Evolutionary conservation across 2,329 filamentous ascomycete genomes (phyloP), one percentile per base, ranked within the genome.

Genomic region (Aspergillus sp.): DNA sequence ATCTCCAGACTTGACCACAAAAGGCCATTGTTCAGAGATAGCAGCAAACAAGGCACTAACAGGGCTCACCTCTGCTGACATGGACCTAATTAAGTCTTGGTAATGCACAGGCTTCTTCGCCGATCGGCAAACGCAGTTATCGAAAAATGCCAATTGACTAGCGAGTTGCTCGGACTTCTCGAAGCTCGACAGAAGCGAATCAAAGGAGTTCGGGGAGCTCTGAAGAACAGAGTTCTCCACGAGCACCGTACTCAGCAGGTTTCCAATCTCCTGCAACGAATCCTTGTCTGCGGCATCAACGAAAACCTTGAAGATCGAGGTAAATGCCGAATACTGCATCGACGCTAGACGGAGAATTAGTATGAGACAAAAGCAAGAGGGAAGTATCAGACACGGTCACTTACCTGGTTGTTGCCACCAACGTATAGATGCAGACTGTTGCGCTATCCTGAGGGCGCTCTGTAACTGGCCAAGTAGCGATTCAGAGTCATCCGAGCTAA

Each of bases 51-150:
- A 60, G 15, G 89, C 76, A 55, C 86, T 89, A 9, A 81, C 64
- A 25, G 71, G 60, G 42, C 56, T 57, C 19, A 41, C 55, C n/a
- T 67, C 66, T 25, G 62, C 57, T 15, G 64, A 55, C 2, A 71
- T 56, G 39, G 73, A 65, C 46, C 70, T 64, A 50, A 68, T 55
- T 2, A 79, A 55, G 37, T 81, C 76, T 51, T 93, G 86, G 23
- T 93, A 81, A 60, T 95, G 94, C 60, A 94, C 84, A 0, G 89
- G 86, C 20, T 85, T 84, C 48, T 79, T 83, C 13, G 84, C 83
- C 56, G 88, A 87, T 20, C 90, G 81, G 25, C 81, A 82, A 45
- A 88, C 75, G 65, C 88, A 94, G 53, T 94, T 90, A 60, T 96
- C 90, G 22, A 96, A 65, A 60, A 93, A 94, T 70, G 86, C 86